Percentiles rank a stretch among this genome's conserved stretches.
Evolutionary conservation across 805 yeast species (phyloP).

Genomic region (Kuraishia molischiana): DNA sequence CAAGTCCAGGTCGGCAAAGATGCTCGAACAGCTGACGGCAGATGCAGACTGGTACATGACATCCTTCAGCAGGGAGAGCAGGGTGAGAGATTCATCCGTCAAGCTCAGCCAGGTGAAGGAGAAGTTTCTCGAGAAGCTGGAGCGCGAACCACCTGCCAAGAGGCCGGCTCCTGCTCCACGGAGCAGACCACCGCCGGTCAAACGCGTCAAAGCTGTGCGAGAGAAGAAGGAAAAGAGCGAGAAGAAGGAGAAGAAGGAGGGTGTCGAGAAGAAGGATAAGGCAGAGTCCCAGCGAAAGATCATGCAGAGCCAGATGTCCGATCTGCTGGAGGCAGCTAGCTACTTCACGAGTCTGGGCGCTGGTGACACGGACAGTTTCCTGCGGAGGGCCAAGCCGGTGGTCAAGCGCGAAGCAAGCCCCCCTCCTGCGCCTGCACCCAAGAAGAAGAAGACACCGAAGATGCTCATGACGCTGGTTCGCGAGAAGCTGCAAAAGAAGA

Average conservation of each 20-base stretch:
- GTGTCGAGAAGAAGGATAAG: not conserved
- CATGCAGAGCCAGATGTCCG: not conserved
- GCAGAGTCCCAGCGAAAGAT: no score
- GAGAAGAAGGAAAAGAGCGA: no score
- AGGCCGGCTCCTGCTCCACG: not conserved
- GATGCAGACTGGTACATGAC: conserved; percentile 4
- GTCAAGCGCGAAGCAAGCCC: not conserved
- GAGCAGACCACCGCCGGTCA: not conserved
- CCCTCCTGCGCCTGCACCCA: not conserved
- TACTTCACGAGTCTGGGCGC: conserved; percentile 2
- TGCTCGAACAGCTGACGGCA: not conserved
- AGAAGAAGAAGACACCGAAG: not conserved
- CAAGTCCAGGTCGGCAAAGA: not conserved
- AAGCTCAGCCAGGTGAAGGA: not conserved
- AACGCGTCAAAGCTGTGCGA: not conserved
- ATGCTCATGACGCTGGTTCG: not conserved
- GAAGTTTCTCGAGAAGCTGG: not conserved
- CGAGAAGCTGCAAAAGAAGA: not conserved
- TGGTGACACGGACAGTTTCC: conserved; percentile 1
- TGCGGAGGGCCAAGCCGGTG: not conserved
- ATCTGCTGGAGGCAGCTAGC: conserved; percentile 1
- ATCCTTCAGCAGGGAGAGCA: not conserved
- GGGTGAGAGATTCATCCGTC: conserved; percentile 1
- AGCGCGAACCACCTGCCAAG: not conserved
- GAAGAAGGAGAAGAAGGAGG: not conserved